Percentiles rank a stretch among this genome's conserved stretches.
Evolutionary conservation across 2,329 filamentous ascomycete species (phyloP).

Genomic region (Aspergillus fischeri): DNA sequence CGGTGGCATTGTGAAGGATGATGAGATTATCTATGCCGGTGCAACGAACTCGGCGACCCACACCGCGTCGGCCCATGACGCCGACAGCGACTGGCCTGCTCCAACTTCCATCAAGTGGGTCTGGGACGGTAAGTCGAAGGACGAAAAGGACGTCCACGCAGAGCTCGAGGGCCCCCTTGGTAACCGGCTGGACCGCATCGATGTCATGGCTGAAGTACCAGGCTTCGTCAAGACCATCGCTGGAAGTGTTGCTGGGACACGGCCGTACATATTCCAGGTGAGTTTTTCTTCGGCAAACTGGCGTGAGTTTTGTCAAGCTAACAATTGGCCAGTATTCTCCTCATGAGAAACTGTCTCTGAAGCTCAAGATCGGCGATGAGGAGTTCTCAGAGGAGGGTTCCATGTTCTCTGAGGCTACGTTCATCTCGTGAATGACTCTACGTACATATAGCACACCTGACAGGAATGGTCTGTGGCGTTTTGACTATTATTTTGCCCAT

Average conservation of each 20-base stretch:
- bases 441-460: constrained; percentile 27
- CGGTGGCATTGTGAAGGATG: constrained; percentile 76
- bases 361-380: constrained; percentile 78
- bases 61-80: constrained; percentile 64
- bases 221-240: constrained; percentile 94
- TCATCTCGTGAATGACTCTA: constrained; percentile 63
- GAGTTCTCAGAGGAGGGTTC: constrained; percentile 73
- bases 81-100: constrained; percentile 82
- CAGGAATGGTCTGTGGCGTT: constrained; percentile 25
- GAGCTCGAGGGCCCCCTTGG: constrained; percentile 66
- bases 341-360: constrained; percentile 62
- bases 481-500: constrained; percentile 27
- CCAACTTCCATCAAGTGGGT: constrained; percentile 69
- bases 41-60: constrained; percentile 64
- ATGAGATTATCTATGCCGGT: constrained; percentile 72
- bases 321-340: constrained; percentile 62
- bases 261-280: constrained; percentile 97
- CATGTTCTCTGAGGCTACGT: constrained; percentile 89
- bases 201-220: constrained; percentile 95
- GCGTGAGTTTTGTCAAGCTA: constrained; percentile 12
- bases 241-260: constrained; percentile 80
- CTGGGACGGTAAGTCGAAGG: constrained; percentile 75
- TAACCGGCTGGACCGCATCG: constrained; percentile 71
- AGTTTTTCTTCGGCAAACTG: constrained; percentile 20
- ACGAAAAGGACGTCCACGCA: constrained; percentile 68